Evolutionary conservation across 2,329 filamentous ascomycete species (phyloP).

Genomic region (Bipolaris oryzae): DNA sequence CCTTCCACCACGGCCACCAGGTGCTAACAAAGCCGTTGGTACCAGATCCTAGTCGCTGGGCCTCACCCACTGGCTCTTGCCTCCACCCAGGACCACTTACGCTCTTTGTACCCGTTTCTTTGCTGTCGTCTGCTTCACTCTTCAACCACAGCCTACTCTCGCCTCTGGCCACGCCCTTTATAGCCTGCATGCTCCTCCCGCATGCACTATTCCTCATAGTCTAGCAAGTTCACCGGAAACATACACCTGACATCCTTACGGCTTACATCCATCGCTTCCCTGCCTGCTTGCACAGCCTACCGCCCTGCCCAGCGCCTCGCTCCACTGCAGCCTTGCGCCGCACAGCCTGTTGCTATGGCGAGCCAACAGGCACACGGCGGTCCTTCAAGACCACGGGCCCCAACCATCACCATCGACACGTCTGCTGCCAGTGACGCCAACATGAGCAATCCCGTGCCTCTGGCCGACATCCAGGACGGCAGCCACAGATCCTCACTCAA

Average conservation of each 20-base stretch:
- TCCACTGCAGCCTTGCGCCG: slow-evolving; percentile 17
- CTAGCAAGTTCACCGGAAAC: slow-evolving; percentile 33
- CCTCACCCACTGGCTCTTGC: slow-evolving; percentile 11
- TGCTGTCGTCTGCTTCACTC: too few relatives aligned
- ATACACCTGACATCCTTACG: slow-evolving; percentile 38
- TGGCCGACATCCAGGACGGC: slow-evolving; percentile 42
- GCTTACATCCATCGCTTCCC: slow-evolving; percentile 29
- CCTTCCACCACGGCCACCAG: not conserved
- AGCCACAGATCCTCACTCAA: slow-evolving; percentile 31
- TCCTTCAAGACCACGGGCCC: slow-evolving; percentile 51
- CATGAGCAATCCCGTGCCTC: slow-evolving; percentile 43
- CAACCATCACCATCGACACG: slow-evolving; percentile 60
- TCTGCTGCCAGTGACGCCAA: slow-evolving; percentile 50
- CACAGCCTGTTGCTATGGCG: slow-evolving; percentile 37
- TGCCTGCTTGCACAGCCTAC: slow-evolving; percentile 10
- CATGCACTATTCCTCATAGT: slow-evolving; percentile 32
- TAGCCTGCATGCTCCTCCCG: slow-evolving; percentile 19
- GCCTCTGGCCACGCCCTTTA: slow-evolving; percentile 13
- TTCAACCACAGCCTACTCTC: slow-evolving; percentile 7
- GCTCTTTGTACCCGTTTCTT: not conserved
- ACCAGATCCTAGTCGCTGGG: not conserved
- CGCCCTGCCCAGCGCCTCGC: not conserved
- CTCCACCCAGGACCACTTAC: slow-evolving; percentile 3
- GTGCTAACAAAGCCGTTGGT: slow-evolving; percentile 3
- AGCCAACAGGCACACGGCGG: slow-evolving; percentile 36